These are phyloP conservation scores for Hyaloscypha bicolor DNA, from an alignment of 495 filamentous ascomycete genomes.

Conservation along the genomic window DNA sequence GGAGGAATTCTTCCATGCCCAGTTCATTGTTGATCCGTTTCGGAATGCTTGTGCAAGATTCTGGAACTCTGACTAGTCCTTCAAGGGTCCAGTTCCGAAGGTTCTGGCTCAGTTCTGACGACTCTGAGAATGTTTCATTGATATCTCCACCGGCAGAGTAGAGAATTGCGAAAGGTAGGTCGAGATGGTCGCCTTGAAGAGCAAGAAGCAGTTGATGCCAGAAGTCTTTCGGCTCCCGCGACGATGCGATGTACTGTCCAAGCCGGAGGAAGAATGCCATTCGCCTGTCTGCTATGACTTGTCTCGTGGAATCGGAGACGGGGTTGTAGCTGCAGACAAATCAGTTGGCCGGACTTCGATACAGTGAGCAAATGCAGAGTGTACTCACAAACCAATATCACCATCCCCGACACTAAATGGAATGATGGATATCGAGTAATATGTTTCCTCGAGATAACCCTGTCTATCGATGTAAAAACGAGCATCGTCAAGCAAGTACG, in stretches of 20 bases:
- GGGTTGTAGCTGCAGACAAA: conserved; percentile 23
- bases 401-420: conserved; percentile 16
- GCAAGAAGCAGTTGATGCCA: conserved; percentile 57
- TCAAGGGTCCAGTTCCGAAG: conserved; percentile 39
- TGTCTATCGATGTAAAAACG: conserved; percentile 23
- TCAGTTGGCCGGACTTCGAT: neutral
- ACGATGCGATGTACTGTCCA: conserved; percentile 11
- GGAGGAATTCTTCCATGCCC: conserved; percentile 59
- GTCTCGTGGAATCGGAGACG: conserved; percentile 22
- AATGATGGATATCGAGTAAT: conserved; percentile 21
- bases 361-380: neutral
- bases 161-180: conserved; percentile 65
- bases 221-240: conserved; percentile 41
- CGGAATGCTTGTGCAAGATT: conserved; percentile 32
- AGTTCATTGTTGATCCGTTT: conserved; percentile 58
- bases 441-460: conserved; percentile 28
- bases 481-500: conserved; percentile 12
- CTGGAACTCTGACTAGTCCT: conserved; percentile 64
- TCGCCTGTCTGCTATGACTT: conserved; percentile 26
- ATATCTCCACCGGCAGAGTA: conserved; percentile 61
- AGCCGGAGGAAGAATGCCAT: conserved; percentile 22
- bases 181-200: conserved; percentile 59
- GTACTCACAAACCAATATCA: conserved; percentile 19
- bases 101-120: conserved; percentile 12
- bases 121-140: conserved; percentile 13